Evolutionary conservation across 257 asterid genomes (phyloP).

Genomic region (Schizonepeta tenuifolia): DNA sequence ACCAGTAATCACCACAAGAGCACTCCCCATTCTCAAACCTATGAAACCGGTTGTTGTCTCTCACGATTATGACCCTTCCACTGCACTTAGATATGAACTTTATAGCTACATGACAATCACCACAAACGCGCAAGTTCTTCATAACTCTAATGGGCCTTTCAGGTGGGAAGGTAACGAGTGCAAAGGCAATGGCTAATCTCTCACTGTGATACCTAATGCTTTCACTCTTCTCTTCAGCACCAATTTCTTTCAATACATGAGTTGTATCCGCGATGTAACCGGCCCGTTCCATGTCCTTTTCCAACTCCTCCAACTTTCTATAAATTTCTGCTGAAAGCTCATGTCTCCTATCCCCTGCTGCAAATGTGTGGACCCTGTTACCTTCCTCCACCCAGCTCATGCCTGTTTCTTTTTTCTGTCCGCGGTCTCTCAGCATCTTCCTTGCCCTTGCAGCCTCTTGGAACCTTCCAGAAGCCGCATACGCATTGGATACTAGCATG

Average conservation of each 20-base stretch:
- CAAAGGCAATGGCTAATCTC: conserved; percentile 88
- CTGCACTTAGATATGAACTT: conserved; percentile 71
- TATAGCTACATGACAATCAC: conserved; percentile 85
- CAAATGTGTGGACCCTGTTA: conserved; percentile 72
- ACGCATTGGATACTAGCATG: conserved; percentile 70
- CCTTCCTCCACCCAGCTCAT: conserved; percentile 93
- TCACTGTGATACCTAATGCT: conserved; percentile 79
- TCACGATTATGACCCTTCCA: conserved; percentile 62
- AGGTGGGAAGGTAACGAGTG: conserved; percentile 60
- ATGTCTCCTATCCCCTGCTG: conserved; percentile 73
- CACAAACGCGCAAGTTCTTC: conserved; percentile 86
- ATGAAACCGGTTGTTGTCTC: conserved; percentile 89
- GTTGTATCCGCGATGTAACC: conserved; percentile 79
- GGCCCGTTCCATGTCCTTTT: conserved; percentile 55
- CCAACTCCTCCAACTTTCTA: conserved; percentile 63
- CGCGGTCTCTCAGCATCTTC: conserved; percentile 69
- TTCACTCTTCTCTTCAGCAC: conserved; percentile 61
- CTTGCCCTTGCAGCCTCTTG: conserved; percentile 90
- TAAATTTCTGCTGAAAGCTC: conserved; percentile 59
- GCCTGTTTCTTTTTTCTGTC: conserved; percentile 87
- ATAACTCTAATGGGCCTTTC: conserved; percentile 73
- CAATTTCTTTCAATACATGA: conserved; percentile 63
- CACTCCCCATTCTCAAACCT: conserved; percentile 71
- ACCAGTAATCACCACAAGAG: conserved; percentile 80
- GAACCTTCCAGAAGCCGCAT: conserved; percentile 79